These are phyloP conservation scores for Fusarium zealandicum DNA, from an alignment of 2,329 filamentous ascomycete species.

Conservation along the genomic window DNA sequence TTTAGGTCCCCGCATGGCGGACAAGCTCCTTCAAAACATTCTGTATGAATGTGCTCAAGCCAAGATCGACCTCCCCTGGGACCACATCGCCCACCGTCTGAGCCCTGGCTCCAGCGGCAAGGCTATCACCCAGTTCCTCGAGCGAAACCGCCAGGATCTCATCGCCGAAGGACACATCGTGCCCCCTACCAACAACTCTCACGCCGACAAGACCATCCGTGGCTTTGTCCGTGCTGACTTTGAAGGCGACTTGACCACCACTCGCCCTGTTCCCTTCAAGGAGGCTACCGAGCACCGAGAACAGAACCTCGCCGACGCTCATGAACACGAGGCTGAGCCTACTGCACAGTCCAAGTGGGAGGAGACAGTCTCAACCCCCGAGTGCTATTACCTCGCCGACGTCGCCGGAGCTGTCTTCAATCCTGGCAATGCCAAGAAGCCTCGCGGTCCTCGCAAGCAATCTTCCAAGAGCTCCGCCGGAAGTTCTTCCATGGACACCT, in stretches of 20 bases:
- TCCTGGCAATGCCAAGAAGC: background rate
- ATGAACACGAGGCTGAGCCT: background rate
- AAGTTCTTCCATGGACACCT: background rate
- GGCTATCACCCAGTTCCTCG: conserved; percentile 49
- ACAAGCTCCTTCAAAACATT: conserved; percentile 53
- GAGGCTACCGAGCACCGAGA: conserved; percentile 46
- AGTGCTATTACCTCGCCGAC: background rate
- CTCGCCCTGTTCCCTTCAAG: conserved; percentile 43
- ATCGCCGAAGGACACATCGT: conserved; percentile 52
- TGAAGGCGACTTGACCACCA: conserved; percentile 36
- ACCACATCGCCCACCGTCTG: conserved; percentile 50
- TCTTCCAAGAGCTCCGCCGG: background rate
- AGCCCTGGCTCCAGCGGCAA: conserved; percentile 51
- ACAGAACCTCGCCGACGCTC: conserved; percentile 42
- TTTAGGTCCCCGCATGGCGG: conserved; percentile 54
- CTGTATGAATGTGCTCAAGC: conserved; percentile 49
- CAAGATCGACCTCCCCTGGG: conserved; percentile 49
- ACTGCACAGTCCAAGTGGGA: background rate
- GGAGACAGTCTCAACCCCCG: background rate
- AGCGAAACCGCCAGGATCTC: conserved; percentile 46
- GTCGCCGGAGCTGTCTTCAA: background rate
- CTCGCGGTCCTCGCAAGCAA: background rate
- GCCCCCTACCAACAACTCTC: conserved; percentile 46
- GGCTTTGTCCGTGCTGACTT: conserved; percentile 44
- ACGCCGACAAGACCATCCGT: conserved; percentile 40